Conservation (phyloP, 805 yeast species). For the Saccharomycopsis synnaedendra region DNA sequence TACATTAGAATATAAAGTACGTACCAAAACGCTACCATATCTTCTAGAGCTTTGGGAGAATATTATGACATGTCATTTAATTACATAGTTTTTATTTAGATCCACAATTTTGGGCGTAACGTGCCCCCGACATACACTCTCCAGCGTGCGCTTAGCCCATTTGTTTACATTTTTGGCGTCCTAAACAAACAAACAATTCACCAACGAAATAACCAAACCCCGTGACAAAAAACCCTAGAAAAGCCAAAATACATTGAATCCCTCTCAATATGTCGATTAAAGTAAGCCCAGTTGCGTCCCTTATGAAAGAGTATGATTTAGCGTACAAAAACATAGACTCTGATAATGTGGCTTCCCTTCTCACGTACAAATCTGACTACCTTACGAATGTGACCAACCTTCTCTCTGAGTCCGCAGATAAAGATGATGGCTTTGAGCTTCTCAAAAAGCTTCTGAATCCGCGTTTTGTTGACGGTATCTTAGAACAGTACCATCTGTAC, state of each 20-base stretch:
- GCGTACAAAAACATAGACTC: constrained; percentile 7
- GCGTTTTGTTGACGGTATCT: constrained; percentile 4
- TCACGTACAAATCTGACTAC: constrained; percentile 13
- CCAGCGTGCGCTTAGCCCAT: no score
- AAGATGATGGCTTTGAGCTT: constrained; percentile 2
- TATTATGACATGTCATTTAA: no score
- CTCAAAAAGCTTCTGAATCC: constrained; percentile 11
- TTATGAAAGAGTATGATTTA: constrained; percentile 9
- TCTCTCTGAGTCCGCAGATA: constrained; percentile 1
- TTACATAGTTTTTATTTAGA: no score
- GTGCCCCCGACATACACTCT: no score
- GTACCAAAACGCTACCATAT: no score
- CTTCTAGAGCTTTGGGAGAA: no score
- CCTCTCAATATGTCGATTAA: background rate
- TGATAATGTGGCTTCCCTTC: constrained; percentile 3
- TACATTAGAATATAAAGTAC: no score
- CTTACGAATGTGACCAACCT: constrained; percentile 10
- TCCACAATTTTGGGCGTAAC: no score
- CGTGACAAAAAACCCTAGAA: no score
- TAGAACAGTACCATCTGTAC: constrained; percentile 10
- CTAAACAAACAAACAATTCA: no score
- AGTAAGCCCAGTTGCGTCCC: background rate
- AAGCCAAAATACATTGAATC: background rate
- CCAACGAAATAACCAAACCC: no score
- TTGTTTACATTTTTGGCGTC: no score